phyloP scores from a whole-genome alignment of 441 rosid species.

The Pelargonium fulgidum region DNA sequence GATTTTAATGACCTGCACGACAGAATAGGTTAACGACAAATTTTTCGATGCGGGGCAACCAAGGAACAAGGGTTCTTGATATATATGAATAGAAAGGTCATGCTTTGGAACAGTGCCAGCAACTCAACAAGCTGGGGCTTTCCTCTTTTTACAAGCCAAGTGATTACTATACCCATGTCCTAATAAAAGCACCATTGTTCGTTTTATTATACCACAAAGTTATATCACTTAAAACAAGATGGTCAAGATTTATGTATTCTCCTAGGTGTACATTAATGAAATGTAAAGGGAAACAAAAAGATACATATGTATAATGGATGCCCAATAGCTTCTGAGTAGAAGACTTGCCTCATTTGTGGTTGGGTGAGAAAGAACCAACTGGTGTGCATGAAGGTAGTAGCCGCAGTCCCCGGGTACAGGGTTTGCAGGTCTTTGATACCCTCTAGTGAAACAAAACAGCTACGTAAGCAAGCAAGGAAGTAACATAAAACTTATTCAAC shows the following conservation, averaged over 20 bases:
- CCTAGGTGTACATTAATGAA: background rate
- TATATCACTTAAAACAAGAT: background rate
- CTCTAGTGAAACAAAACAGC: constrained; percentile 33
- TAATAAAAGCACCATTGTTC: too few species aligned
- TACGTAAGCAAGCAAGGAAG: background rate
- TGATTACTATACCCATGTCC: background rate
- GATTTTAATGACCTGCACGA: constrained; percentile 42
- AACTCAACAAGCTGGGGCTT: background rate
- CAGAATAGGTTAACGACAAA: background rate
- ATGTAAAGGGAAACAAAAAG: background rate
- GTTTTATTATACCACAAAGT: background rate
- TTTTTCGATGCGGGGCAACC: background rate
- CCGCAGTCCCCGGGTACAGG: constrained; percentile 93
- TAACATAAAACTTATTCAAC: background rate
- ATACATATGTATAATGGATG: background rate
- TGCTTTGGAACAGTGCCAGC: background rate
- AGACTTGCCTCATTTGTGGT: constrained; percentile 44
- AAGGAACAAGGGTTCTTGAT: background rate
- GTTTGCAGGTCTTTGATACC: constrained; percentile 61
- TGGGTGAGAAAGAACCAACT: constrained; percentile 49
- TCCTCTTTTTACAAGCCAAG: too few species aligned
- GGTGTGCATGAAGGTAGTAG: constrained; percentile 79
- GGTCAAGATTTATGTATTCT: background rate
- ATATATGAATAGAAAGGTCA: background rate
- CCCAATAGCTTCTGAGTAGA: background rate